Percentiles rank a stretch among this genome's conserved stretches.
Evolutionary conservation across 2,329 filamentous ascomycete species (phyloP).

Genomic region (Cladosporium oxysporum): DNA sequence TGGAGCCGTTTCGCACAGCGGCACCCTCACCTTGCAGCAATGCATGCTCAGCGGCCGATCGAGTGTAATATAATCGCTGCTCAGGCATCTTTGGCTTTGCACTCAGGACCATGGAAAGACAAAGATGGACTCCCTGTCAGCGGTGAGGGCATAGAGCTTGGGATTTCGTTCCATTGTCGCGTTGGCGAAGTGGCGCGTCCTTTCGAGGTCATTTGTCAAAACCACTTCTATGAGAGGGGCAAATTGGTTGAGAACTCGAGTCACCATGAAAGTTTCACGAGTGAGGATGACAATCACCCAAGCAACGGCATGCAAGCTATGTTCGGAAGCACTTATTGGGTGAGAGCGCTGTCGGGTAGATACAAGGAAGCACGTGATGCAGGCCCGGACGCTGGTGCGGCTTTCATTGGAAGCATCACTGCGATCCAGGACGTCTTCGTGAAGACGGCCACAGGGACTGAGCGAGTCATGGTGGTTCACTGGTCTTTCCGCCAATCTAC

Average conservation of each 20-base stretch:
- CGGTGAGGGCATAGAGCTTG: conserved; percentile 32
- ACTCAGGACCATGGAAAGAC: conserved; percentile 40
- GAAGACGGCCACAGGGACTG: conserved; percentile 28
- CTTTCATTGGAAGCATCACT: conserved; percentile 40
- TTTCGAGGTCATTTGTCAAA: conserved; percentile 28
- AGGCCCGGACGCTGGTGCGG: conserved; percentile 32
- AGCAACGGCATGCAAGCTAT: conserved; percentile 34
- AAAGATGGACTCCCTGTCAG: conserved; percentile 33
- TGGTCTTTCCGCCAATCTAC: conserved; percentile 34
- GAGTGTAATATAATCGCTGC: conserved; percentile 43
- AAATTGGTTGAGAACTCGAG: conserved; percentile 21
- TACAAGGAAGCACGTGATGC: conserved; percentile 23
- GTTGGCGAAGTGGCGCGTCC: conserved; percentile 24
- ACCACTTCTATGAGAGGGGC: conserved; percentile 32
- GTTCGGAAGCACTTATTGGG: conserved; percentile 51
- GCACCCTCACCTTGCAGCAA: conserved; percentile 33
- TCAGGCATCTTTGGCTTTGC: conserved; percentile 45
- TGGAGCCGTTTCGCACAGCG: conserved; percentile 36
- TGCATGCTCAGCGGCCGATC: conserved; percentile 30
- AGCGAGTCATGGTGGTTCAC: conserved; percentile 33
- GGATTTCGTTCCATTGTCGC: conserved; percentile 34
- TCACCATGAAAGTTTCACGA: neutral
- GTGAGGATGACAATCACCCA: conserved; percentile 24
- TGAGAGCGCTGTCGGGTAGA: conserved; percentile 35
- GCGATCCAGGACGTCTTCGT: conserved; percentile 48